Base-by-base conservation (phyloP, 257 asterid genomes). In the Cinchona pubescens region DNA sequence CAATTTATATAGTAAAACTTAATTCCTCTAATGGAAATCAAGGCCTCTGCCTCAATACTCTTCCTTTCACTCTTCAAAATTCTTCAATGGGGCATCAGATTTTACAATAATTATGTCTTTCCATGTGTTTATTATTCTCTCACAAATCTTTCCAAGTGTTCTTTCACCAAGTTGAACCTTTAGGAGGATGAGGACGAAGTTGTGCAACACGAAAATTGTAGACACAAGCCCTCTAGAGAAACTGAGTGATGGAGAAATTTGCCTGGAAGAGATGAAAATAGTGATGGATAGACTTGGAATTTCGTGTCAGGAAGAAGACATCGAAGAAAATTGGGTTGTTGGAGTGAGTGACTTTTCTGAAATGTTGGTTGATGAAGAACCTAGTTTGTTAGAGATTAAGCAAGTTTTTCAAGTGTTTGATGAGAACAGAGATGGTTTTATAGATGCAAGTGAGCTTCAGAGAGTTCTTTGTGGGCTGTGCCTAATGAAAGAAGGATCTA, bases 341-440 rank as follows among this genome's bases (percentile, higher is more conserved):
- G 74, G 37, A 1, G 84, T 40, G 1, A 45, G 63, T 2, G 87
- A 80, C 48, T 51, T 86, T 1, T 19, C 58, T 30, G 61, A 15
- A 19, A 66, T 25, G 10, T 34, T 76, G 73, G 67, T 73, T 56
- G 77, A 81, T 49, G 79, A 83, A 46, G 85, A 85, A 69, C 86
- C 89, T 0, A 79, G 84, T 72, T 67, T 79, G 45, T 82, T 62
- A 32, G 90, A 86, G 43, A 81, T 85, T 53, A 82, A 81, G 84
- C 77, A 80, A 69, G 67, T 77, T 23, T 89, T 87, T 64, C 53
- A 67, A 23, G 90, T 82, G 83, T 89, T 85, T 68, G 93, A 89
- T 71, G 82, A 74, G 49, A 84, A 83, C 35, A 73, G 68, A 60
- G 88, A 89, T 79, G 88, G 87, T 7, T 86, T 79, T 38, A 81